These are phyloP conservation scores for Zangia roseola DNA, from an alignment of 768 basidiomycete genomes.

Conservation along the genomic window DNA sequence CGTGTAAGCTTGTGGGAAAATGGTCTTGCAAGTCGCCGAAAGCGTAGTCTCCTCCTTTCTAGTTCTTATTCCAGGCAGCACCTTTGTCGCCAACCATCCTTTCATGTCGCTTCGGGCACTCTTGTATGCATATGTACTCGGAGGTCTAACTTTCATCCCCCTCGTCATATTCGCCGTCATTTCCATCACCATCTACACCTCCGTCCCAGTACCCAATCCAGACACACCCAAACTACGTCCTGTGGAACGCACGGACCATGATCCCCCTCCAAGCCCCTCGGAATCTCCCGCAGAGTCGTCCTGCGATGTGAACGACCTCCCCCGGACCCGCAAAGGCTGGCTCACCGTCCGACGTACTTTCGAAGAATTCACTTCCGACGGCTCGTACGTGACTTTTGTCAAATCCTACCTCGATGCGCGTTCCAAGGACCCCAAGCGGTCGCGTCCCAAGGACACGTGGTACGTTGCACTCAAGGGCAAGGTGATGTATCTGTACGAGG, in stretches of 20 bases:
- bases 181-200: conserved; percentile 75
- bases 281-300: conserved; percentile 21
- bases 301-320: conserved; percentile 51
- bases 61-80: background rate
- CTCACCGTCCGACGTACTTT: conserved; percentile 80
- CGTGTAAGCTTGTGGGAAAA: conserved; percentile 19
- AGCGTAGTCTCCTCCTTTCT: background rate
- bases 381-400: conserved; percentile 76
- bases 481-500: conserved; percentile 91
- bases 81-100: no score
- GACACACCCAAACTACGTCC: conserved; percentile 38
- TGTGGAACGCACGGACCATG: conserved; percentile 19
- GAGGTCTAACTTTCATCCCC: conserved; percentile 88
- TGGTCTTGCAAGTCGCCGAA: no score
- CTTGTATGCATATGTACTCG: conserved; percentile 83
- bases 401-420: conserved; percentile 77
- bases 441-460: conserved; percentile 90
- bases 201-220: conserved; percentile 68
- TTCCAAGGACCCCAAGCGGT: conserved; percentile 80
- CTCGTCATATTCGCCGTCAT: conserved; percentile 59
- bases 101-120: conserved; percentile 69
- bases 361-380: conserved; percentile 60
- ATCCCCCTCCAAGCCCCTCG: conserved; percentile 26
- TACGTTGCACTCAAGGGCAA: conserved; percentile 90
- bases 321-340: conserved; percentile 75